Evolutionary conservation across 176 grass and related monocot genomes (phyloP).

Genomic region (barley (Hordeum vulgare)): MorexV3_pseudomolecules_assembly NC_058522.1:366921041-366921540

Average conservation of each 20-base stretch:
- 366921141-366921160: constrained; percentile 8
- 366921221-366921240: background rate
- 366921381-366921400: background rate
- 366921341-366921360: background rate
- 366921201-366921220: background rate
- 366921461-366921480: background rate
- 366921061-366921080: background rate
- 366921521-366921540: background rate
- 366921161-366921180: background rate
- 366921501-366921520: background rate
- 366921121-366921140: constrained; percentile 10
- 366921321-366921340: background rate
- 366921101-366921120: background rate
- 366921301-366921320: too few relatives aligned
- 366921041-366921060: background rate
- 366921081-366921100: background rate
- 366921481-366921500: background rate
- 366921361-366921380: background rate
- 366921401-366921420: background rate
- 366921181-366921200: background rate
- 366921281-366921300: background rate
- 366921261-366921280: background rate
- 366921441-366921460: background rate
- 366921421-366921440: too few relatives aligned
- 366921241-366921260: background rate